Evolutionary conservation across 2,329 filamentous ascomycete species (phyloP), one percentile per base, ranked within the genome.

Genomic region (Fusarium verrucosum): DNA sequence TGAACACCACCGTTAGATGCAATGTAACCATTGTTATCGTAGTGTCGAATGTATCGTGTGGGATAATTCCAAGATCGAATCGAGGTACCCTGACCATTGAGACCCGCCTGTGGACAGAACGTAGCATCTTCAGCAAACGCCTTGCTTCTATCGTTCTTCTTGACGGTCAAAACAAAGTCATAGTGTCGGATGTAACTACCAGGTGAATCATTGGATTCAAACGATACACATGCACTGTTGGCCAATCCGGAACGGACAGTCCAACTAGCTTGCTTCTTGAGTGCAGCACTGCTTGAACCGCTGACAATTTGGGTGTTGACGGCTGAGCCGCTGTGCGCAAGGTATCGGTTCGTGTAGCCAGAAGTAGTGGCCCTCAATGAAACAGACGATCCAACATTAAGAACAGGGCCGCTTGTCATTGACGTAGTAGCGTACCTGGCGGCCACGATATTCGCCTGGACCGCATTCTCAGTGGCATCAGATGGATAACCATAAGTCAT

Each of bases 21-120:
- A 33, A 14, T 35, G 16, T 60, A 63, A 0, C 54, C 53, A 3
- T 19, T 16, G 14, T 63, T 55, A 4, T 54, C 28, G 11, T 50
- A 63, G 6, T 63, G 60, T 4, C 60, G 35, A 10, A 63, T 30
- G 10, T 63, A 63, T 2, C 60, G 40, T 1, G 60, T 65, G 2
- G 60, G 60, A 20, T 63, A 63, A 10, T 40, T 64, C 60, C 60
- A 63, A 7, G 60, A 64, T 17, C 60, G 38, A 4, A 63, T 20
- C 0, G 53, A 44, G 6, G 8, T 63, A 10, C 60, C 60, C 3
- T 53, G 16, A 0, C 37, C 55, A 9, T 35, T 63, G 6, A 63
- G 19, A 1, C 60, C 60, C 19, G 45, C 42, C 46, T 63, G 60
- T 1, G 60, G 54, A 30, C 60, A 63, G 7, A 63, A 63, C 0